These are phyloP conservation scores for Pyropia yezoensis DNA, from an alignment of 23 red algal species.

Conservation along the genomic window DNA sequence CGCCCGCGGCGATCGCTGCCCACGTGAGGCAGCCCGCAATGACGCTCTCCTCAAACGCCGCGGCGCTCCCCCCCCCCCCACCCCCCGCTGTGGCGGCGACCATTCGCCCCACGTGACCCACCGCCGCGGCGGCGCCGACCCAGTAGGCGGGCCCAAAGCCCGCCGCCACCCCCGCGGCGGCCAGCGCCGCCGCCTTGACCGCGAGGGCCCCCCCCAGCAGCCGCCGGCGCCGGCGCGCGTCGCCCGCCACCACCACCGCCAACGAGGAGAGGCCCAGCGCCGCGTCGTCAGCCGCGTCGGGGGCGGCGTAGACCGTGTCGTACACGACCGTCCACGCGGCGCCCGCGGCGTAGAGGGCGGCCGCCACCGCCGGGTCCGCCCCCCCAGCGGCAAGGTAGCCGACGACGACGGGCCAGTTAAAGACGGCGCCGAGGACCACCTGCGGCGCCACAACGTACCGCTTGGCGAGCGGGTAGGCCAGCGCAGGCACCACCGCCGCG, in stretches of 20 bases:
- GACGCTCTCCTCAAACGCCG: slow-evolving; percentile 14
- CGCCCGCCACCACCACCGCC: slow-evolving; percentile 55
- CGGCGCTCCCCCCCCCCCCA: slow-evolving; percentile 10
- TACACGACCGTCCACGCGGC: slow-evolving; percentile 89
- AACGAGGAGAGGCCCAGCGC: slow-evolving; percentile 42
- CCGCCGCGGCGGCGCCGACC: slow-evolving; percentile 18
- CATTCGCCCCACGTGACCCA: slow-evolving; percentile 21
- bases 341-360: slow-evolving; percentile 51
- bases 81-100: slow-evolving; percentile 13
- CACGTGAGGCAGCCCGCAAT: slow-evolving; percentile 14
- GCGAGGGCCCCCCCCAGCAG: slow-evolving; percentile 17
- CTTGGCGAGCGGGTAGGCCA: slow-evolving; percentile 86
- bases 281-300: slow-evolving; percentile 70
- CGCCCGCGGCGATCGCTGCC: slow-evolving; percentile 3
- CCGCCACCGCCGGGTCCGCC: slow-evolving; percentile 4
- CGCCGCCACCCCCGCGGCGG: slow-evolving; percentile 15
- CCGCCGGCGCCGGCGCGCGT: slow-evolving; percentile 5
- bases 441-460: slow-evolving; percentile 64
- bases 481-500: slow-evolving; percentile 27
- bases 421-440: slow-evolving; percentile 66
- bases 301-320: slow-evolving; percentile 96
- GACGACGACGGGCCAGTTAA: slow-evolving; percentile 79
- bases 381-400: slow-evolving; percentile 58
- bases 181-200: slow-evolving; percentile 20
- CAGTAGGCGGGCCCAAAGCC: slow-evolving; percentile 26